Base-by-base conservation (phyloP, 352 stramenopile genomes). In the Phytophthora colocasiae region DNA sequence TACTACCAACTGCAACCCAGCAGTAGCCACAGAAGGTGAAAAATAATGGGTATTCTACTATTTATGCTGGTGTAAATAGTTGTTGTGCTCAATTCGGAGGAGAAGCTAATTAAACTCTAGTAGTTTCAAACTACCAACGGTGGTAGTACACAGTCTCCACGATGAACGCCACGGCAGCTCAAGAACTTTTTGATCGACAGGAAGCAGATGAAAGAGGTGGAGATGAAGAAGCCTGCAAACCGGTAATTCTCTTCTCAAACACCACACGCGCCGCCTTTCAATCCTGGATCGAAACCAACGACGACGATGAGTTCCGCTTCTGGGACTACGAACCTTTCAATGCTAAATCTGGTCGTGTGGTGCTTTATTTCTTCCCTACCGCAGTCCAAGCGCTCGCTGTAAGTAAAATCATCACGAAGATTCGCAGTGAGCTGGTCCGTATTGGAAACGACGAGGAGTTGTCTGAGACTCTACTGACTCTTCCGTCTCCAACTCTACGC, bases 1-100 rank as follows among this genome's bases (percentile, higher is more conserved):
- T 89, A 53, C 54, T 85, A n/a, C 71, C 78, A 6, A 75, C 56
- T 15, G 50, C 29, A 14, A 7, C 67, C 5, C 26, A 34, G 17
- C 44, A 55, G 51, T 65, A 67, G 38, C 24, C 31, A 36, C 31
- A 36, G 31, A 36, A 31, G 27, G 6, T 31, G 27, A 7, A 11
- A 36, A 36, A 36, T 14, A 36, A 36, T 36, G 9, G 31, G 31
- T 14, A 36, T 36, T 36, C 9, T 36, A 36, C 31, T 36, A 36
- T 36, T 36, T 36, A 36, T 36, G 31, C 31, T 36, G 9, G 8
- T 36, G 31, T 36, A 36, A 36, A 36, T 36, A 36, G 31, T 36
- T 36, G 8, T 14, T 36, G 31, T 11, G 31, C 29, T 34, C 29
- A 34, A 34, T 34, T 9, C 27, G 7, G 27, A 9, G 27, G 27